Evolutionary conservation across 108 stramenopile genomes (phyloP).

Genomic region (Schizochytrium sp.): DNA sequence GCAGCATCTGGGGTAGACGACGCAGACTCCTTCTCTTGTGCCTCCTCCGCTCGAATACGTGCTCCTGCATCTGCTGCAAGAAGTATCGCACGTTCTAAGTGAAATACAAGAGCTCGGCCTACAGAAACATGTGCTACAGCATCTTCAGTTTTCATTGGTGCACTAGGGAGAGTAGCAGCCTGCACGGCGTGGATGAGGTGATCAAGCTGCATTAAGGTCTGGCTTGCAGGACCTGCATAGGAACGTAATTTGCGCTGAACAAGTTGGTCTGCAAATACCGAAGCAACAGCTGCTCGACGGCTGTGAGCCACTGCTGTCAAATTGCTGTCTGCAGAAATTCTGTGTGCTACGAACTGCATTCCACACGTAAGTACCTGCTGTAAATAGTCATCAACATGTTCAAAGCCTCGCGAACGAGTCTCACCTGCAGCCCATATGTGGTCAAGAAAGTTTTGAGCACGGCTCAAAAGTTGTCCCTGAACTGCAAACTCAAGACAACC

Average conservation of each 20-base stretch:
- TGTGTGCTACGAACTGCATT: not conserved
- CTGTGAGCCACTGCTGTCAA: not conserved
- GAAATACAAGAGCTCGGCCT: not conserved
- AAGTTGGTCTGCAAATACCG: not conserved
- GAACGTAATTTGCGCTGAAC: not conserved
- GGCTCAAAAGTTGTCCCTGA: not conserved
- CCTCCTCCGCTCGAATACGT: not conserved
- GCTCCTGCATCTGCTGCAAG: constrained; percentile 12
- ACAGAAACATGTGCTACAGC: not conserved
- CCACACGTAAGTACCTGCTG: not conserved
- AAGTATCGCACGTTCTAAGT: constrained; percentile 3
- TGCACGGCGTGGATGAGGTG: constrained; percentile 1
- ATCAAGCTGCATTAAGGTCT: not conserved
- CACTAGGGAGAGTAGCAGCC: not conserved
- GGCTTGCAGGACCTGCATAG: not conserved
- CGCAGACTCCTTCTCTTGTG: not conserved
- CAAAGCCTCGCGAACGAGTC: not conserved
- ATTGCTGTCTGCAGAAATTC: not conserved
- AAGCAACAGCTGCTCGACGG: not conserved
- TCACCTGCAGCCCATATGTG: not conserved
- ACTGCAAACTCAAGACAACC: not conserved
- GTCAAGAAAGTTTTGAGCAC: not conserved
- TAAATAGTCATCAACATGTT: not conserved
- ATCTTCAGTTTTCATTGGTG: not conserved
- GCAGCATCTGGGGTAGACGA: not conserved